Base-by-base conservation (phyloP, 768 basidiomycete genomes). In the Tephrocybe sp. region DNA sequence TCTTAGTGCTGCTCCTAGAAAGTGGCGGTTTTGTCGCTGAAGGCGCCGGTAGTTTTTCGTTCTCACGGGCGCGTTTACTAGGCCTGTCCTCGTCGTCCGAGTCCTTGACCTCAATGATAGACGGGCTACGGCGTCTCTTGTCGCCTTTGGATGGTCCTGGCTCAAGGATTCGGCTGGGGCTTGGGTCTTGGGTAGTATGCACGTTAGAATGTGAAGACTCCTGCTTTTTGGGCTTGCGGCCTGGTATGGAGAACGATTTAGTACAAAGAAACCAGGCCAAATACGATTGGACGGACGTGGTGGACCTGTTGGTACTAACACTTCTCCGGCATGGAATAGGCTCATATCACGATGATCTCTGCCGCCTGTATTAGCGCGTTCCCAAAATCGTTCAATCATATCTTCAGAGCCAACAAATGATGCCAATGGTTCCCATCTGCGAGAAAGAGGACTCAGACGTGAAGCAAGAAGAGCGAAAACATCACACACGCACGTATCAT, bases 381-480 rank as follows among this genome's bases (percentile, higher is more conserved):
- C 55, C 80, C 78, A 75, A 64, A 87, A 77, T 22, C 69, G 57
- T 43, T 77, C 49, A 53, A 85, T 25, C 13, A 86, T 70, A 42
- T 81, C 71, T 54, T 82, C 78, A 0, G 84, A 84, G 6, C 64
- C 75, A 13, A 60, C 62, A 52, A 88, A 86, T 8, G 83, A 84
- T 44, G 77, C 70, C 7, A 68, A 61, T 8, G 86, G 85, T 55
- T 88, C 86, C 85, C 85, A 88, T 9, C 86, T 88, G 53, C 4
- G 42, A 15, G 18, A 29, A 29, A 5, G 27, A 29, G 22, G 52
- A 13, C 16, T 47, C 34, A 46, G 49, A 41, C 25, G 40, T 21
- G 47, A 45, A 45, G 33, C 19, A 11, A 36, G 12, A 34, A 13
- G 30, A 8, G 21, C 13, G 9, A 51, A 18, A 16, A 15, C 8